Conservation (phyloP, 192 early-diverging fungal genomes). For the Coemansia sp. region DNA sequence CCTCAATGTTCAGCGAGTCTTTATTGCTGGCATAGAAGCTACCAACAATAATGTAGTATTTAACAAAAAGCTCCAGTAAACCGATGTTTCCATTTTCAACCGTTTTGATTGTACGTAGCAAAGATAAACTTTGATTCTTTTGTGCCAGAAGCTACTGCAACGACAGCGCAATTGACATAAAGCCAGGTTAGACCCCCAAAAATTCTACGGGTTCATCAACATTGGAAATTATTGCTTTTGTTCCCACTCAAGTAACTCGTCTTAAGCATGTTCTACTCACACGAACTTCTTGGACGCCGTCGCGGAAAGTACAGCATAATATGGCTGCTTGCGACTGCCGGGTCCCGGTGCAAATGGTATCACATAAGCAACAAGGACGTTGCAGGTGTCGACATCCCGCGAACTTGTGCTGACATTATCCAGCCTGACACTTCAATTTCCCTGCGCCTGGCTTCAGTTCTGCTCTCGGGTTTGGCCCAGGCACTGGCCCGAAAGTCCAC, state of each 20-base stretch:
- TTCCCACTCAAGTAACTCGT: no score
- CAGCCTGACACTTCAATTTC: slow-evolving; percentile 25
- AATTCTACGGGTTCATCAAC: no score
- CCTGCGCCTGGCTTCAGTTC: slow-evolving; percentile 31
- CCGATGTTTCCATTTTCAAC: neutral
- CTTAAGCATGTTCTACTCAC: slow-evolving; percentile 44
- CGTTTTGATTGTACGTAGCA: neutral
- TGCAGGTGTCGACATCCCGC: slow-evolving; percentile 26
- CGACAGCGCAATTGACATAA: no score
- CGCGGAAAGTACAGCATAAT: slow-evolving; percentile 31
- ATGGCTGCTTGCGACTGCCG: slow-evolving; percentile 36
- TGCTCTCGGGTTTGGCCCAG: slow-evolving; percentile 33
- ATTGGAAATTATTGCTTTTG: no score
- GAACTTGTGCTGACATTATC: slow-evolving; percentile 28
- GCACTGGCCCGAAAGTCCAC: slow-evolving; percentile 20
- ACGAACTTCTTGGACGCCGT: slow-evolving; percentile 40
- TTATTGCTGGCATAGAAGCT: slow-evolving; percentile 66
- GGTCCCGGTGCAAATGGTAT: slow-evolving; percentile 10
- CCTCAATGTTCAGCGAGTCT: slow-evolving; percentile 65
- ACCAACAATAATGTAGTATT: slow-evolving; percentile 36
- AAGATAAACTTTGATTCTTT: no score
- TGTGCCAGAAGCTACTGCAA: no score
- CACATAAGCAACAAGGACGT: slow-evolving; percentile 31
- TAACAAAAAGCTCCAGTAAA: slow-evolving; percentile 23
- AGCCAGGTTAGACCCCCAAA: no score